Evolutionary conservation across 1,284 basidiomycete genomes (phyloP), one percentile per base, ranked within the genome.

Genomic region (Mycena citricolor): DNA sequence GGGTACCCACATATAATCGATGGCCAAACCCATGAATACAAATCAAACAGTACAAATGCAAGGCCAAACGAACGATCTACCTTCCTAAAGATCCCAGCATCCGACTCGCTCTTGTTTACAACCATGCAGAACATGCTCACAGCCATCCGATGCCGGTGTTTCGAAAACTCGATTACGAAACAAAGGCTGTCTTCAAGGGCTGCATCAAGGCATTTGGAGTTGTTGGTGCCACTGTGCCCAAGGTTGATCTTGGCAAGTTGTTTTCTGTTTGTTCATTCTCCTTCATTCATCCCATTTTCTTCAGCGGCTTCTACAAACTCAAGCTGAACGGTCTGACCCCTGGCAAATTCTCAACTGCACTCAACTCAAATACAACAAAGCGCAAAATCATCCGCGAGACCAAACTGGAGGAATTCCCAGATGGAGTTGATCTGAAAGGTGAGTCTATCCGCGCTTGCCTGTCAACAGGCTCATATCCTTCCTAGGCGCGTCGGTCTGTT

Each of bases 91-190:
- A 51, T 30, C n/a, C 38, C 22, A 39, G 14, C 13, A 22, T 43
- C 11, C 49, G 49, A 1, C 42, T 20, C 20, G 49, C 35, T 0
- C 14, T 46, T 0, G 37, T 51, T 13, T 14, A 43, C 4, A 39
- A 42, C 13, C 8, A 13, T 3, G 2, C 5, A 7, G n/a, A 23
- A 7, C 17, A n/a, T 17, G 11, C 44, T 4, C 48, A 50, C 23
- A 36, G 31, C 16, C 48, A 50, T n/a, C 34, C 42, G 1, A 39
- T 49, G 20, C 42, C 47, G 1, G 11, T 33, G 14, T 17, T 50
- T 14, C 44, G 30, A 10, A 44, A 44, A 24, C 23, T 22, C 1
- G 35, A 37, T 20, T 21, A 30, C 11, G 32, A 34, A 26, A 3
- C 34, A 6, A 44, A 36, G 19, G 20, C 21, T 11, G 19, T 14